Evolutionary conservation across 257 asterid genomes (phyloP).

Genomic region (Mitragyna speciosa): DNA sequence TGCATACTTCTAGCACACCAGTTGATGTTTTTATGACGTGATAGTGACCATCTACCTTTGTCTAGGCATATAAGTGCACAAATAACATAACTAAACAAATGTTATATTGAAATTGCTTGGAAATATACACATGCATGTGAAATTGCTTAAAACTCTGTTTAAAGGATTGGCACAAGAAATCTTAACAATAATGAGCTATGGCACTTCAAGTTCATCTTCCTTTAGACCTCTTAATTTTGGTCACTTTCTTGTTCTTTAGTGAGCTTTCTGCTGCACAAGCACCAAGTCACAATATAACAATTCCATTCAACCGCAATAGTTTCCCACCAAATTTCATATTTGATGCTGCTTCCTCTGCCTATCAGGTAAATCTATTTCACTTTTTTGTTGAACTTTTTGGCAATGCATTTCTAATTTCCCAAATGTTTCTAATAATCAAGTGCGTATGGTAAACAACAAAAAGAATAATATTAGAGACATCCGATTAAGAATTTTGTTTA

Average conservation of each 20-base stretch:
- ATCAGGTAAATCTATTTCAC: constrained; percentile 14
- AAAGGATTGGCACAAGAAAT: not conserved
- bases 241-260: not conserved
- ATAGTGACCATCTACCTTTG: not conserved
- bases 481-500: too few relatives aligned
- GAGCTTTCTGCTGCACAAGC: constrained; percentile 1
- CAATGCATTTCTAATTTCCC: too few relatives aligned
- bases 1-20: not conserved
- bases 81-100: not conserved
- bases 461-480: too few relatives aligned
- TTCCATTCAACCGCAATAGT: constrained; percentile 19
- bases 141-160: not conserved
- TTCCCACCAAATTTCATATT: constrained; percentile 24
- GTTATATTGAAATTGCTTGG: not conserved
- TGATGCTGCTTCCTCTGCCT: constrained; percentile 32
- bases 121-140: not conserved
- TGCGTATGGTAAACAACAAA: too few relatives aligned
- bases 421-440: too few relatives aligned
- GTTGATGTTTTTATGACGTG: not conserved
- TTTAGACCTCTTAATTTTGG: not conserved
- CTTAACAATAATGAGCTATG: constrained; percentile 3
- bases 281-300: not conserved
- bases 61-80: not conserved
- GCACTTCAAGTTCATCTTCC: not conserved
- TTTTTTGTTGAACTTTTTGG: too few relatives aligned